Conservation (phyloP, 1,139 yeast genomes). For the Arxiozyma telluris region DNA sequence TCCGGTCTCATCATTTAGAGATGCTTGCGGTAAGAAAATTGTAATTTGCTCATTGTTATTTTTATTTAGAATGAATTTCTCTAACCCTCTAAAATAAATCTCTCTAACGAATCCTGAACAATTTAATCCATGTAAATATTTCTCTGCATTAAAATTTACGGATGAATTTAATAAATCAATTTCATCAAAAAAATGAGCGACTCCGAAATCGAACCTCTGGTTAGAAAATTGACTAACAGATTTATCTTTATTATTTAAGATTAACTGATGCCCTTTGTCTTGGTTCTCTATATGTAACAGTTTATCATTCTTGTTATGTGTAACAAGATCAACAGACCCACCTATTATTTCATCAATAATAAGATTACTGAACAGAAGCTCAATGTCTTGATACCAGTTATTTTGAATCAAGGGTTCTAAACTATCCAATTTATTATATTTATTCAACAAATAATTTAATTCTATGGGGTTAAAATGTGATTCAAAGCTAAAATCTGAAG, state of each 20-base stretch:
- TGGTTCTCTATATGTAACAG: constrained; percentile 24
- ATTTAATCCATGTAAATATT: constrained; percentile 62
- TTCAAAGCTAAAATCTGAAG: constrained; percentile 36
- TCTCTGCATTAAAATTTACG: constrained; percentile 54
- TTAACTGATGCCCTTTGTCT: constrained; percentile 30
- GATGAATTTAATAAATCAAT: constrained; percentile 33
- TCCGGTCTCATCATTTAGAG: constrained; percentile 33
- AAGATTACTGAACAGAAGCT: constrained; percentile 14
- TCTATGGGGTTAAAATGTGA: constrained; percentile 38
- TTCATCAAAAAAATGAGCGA: constrained; percentile 48
- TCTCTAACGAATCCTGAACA: constrained; percentile 64
- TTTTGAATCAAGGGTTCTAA: constrained; percentile 20
- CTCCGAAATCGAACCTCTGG: constrained; percentile 47
- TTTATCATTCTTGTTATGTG: constrained; percentile 23
- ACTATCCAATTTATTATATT: constrained; percentile 13
- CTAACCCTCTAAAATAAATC: constrained; percentile 52
- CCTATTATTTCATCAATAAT: constrained; percentile 21
- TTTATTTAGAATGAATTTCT: constrained; percentile 48
- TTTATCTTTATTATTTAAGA: constrained; percentile 27
- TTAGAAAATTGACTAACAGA: constrained; percentile 31
- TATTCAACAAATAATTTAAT: constrained; percentile 36
- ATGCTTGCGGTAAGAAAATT: constrained; percentile 41
- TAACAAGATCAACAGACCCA: constrained; percentile 10
- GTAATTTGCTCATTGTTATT: constrained; percentile 45
- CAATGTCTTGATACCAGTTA: constrained; percentile 30